Base-by-base conservation (phyloP, 1,284 basidiomycete species). In the Grifola frondosa region DNA sequence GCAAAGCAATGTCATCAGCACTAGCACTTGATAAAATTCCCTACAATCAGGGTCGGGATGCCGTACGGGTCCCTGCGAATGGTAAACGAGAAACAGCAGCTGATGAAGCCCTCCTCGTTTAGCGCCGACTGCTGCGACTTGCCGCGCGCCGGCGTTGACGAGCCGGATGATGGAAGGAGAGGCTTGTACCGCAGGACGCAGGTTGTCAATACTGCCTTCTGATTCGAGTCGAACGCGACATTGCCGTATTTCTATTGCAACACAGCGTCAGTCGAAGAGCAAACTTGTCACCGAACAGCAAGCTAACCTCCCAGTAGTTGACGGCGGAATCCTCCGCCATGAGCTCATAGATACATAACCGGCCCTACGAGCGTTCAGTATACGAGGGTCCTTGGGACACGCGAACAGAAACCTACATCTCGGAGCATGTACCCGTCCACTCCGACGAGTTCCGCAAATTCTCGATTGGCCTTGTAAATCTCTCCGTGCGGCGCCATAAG, bases 401-500 rank as follows among this genome's bases (percentile, higher is more conserved):
- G n/a, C 12, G 30, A 22, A 33, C 16, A 11, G 7, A 40, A 12
- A 69, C 78, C 58, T 53, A 84, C 88, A 49, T 92, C 88, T 13
- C 88, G 79, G 61, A 91, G 76, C 77, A 84, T 82, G 50, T 81
- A 81, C 22, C 89, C 88, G 48, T 91, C 86, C 2, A 92, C 77
- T 2, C 91, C 89, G 13, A 94, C 85, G 3, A 96, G 70, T 57
- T 92, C 89, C 4, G 90, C 85, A 65, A 96, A 96, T 67, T 97
- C 94, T 48, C 91, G 82, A 63, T 99, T 99, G 29, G 84, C 96
- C 68, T 95, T 98, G 75, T 98, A 97, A 48, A 99, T 98, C 69
- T 99, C 95, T 20, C 97, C 2, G 96, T 98, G 35, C 96, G 73
- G 22, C 95, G 76, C 97, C 96, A 99, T 6, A 99, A 77, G 57